Base-by-base conservation (phyloP, 1,284 basidiomycete genomes). In the Ustilago trichophora region DNA sequence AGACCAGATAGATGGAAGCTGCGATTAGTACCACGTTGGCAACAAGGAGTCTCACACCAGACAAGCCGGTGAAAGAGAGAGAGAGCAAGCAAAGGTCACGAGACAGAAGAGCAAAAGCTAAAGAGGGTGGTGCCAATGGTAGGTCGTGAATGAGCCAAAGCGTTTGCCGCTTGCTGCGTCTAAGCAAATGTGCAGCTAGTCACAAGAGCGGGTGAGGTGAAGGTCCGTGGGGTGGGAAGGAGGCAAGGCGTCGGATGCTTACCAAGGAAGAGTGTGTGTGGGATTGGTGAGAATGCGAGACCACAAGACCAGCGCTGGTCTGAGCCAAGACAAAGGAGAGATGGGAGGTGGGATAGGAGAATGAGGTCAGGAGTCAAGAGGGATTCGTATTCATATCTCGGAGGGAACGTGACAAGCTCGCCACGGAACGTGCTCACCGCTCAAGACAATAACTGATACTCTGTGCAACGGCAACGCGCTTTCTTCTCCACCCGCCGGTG, bases 11-110 rank as follows among this genome's bases (percentile, higher is more conserved):
- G 37, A 58, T 22, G 42, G 55, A 54, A 19, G 53, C 52, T 22
- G 32, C 31, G 49, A 63, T 63, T 26, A 63, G 59, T 56, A 63
- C 53, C 59, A 56, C 27, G 38, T 43, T 63, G 59, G 48, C 52
- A 24, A 51, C 3, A 32, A 15, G 9, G 24, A 22, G 34, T 29
- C 38, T 37, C 53, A 43, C 47, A 36, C 52, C 37, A 38, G 40
- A 18, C 43, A 18, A 43, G 32, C 35, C 37, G 58, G 41, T 49
- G 37, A 19, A 48, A 31, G 53, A 32, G 19, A 27, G 7, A 16
- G n/a, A 22, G 18, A 27, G 37, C 27, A 7, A 29, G 13, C 7
- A 7, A 49, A 34, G 19, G 48, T 51, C 27, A 44, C 41, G 27
- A 37, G 56, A 46, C 32, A 33, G 25, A 24, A 15, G 26, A 37